Base-by-base conservation (phyloP, 257 asterid species). In the Ligustrum vulgare region DNA sequence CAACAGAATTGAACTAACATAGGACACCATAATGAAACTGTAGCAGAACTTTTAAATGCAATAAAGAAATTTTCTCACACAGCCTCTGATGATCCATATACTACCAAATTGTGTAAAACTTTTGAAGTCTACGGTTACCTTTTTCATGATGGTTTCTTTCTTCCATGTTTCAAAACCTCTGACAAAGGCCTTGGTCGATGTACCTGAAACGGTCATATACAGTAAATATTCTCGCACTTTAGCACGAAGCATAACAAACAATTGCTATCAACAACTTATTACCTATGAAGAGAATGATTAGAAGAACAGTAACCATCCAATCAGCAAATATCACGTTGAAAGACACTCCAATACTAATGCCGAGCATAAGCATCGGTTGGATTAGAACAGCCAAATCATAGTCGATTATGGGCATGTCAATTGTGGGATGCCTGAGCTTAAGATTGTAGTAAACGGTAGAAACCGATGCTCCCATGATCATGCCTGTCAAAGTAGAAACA, bases 241-340 rank as follows among this genome's bases (percentile, higher is more conserved):
- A 47, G 47, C 58, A 76, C 58, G 47, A 37, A 31, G 37, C 31
- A 23, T 13, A 41, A 66, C 32, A 68, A 49, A 37, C 20, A 20
- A 74, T 58, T 18, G 67, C 51, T 75, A 72, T 32, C 10, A 72
- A 72, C 73, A 71, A 73, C 68, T 56, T 41, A 75, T 81, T 82
- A 94, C 99, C 96, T 45, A 91, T 16, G 83, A 94, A 94, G 80
- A 94, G 97, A 83, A 92, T 1, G 35, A 94, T 94, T 23, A 94
- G 91, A 78, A 94, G 98, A 76, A 94, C 93, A 6, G 99, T 94
- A 69, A 94, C 96, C 99, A 95, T 92, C 99, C 99, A 95, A 80
- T 94, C 98, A 31, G 99, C 93, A 75, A 94, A 94, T 28, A 94
- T 2, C n/a, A 94, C 99, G 79, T 94, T 94, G 84, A 94, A 92